Percentiles rank a stretch among this genome's conserved stretches.
These are phyloP conservation scores for Fraxinus sp. DNA, from an alignment of 305 asterid genomes.

Conservation along the genomic window DNA sequence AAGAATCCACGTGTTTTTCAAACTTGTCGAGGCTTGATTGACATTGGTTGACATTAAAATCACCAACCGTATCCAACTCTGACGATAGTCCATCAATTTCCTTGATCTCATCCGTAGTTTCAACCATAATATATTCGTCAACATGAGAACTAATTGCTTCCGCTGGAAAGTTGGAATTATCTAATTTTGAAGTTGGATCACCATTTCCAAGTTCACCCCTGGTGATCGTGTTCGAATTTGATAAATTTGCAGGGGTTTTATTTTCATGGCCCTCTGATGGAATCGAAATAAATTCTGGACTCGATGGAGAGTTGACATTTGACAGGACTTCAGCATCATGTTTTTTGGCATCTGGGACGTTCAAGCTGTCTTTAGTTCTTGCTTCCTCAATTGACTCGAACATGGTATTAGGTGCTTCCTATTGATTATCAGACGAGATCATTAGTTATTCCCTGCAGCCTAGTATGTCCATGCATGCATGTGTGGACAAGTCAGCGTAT, in stretches of 20 bases:
- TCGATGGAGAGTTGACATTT: constrained; percentile 10
- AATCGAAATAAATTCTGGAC: constrained; percentile 23
- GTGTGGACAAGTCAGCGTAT: not conserved
- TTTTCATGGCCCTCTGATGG: constrained; percentile 35
- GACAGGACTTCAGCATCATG: constrained; percentile 33
- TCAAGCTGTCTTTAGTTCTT: constrained; percentile 25
- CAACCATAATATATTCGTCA: constrained; percentile 44
- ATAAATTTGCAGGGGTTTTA: constrained; percentile 26
- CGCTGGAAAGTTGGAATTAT: constrained; percentile 12
- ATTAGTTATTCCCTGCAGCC: constrained; percentile 2
- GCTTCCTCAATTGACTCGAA: constrained; percentile 37
- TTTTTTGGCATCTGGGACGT: constrained; percentile 42
- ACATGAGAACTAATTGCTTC: constrained; percentile 41
- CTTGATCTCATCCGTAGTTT: constrained; percentile 56
- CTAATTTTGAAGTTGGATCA: not conserved
- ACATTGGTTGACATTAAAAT: constrained; percentile 52
- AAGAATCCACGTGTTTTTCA: constrained; percentile 33
- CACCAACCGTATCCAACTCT: constrained; percentile 80
- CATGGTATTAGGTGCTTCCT: constrained; percentile 51
- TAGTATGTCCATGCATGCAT: not conserved
- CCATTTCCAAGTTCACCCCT: constrained; percentile 15
- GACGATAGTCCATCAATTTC: constrained; percentile 65
- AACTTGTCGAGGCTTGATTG: constrained; percentile 36
- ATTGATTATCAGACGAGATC: constrained; percentile 31
- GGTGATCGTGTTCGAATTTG: constrained; percentile 12